A percentile compares a stretch with the other conserved stretches of the same genome.
Evolutionary conservation across 208 protist species (phyloP).

Genomic region (Novymonas esmeraldas): DNA sequence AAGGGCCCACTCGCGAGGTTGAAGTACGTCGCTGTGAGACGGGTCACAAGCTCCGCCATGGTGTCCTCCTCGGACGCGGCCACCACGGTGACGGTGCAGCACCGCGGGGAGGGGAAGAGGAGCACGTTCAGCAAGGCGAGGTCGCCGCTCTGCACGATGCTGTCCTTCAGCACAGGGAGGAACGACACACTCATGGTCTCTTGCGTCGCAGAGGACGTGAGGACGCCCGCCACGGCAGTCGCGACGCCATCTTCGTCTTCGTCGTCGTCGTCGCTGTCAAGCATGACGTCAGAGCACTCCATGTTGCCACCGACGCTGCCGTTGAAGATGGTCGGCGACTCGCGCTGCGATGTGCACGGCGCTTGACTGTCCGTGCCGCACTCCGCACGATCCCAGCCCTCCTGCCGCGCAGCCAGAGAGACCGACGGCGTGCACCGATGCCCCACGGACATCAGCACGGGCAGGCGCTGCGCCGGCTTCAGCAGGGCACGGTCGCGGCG

Average conservation of each 20-base stretch:
- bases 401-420: not conserved
- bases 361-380: no score
- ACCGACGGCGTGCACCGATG: not conserved
- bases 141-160: conserved; percentile 35
- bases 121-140: conserved; percentile 41
- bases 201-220: conserved; percentile 40
- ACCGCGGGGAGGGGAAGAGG: conserved; percentile 36
- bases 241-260: conserved; percentile 30
- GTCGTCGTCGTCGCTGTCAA: not conserved
- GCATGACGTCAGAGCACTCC: not conserved
- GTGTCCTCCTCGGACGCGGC: conserved; percentile 36
- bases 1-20: conserved; percentile 41
- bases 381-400: not conserved
- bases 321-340: not conserved
- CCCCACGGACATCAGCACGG: not conserved
- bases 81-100: conserved; percentile 44
- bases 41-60: conserved; percentile 33
- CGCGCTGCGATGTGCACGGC: not conserved
- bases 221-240: conserved; percentile 37
- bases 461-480: not conserved
- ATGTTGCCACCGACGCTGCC: conserved; percentile 6
- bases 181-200: conserved; percentile 37
- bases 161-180: conserved; percentile 42
- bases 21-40: conserved; percentile 40
- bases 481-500: conserved; percentile 7